Percentiles rank a stretch among this genome's conserved stretches.
Conservation (phyloP, 495 filamentous ascomycete genomes). For the Lasiosphaeriaceae sp. region DNA sequence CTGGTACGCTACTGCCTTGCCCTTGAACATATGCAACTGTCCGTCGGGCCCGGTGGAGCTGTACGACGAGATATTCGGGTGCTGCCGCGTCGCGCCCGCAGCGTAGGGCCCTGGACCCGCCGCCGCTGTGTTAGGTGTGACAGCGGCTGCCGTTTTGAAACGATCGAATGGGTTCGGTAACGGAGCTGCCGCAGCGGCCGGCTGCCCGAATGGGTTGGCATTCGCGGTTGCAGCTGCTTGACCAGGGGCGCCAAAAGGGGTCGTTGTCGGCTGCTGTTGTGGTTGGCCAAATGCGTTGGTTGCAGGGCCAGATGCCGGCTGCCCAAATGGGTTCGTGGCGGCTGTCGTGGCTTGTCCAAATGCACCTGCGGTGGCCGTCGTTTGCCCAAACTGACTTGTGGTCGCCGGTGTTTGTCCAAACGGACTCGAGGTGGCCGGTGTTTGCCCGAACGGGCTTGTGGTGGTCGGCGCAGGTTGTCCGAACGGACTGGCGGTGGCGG, state of each 20-base stretch:
- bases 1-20: constrained; percentile 36
- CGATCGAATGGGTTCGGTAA: too few relatives aligned
- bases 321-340: too few relatives aligned
- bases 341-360: too few relatives aligned
- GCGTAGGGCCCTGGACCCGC: constrained; percentile 31
- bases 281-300: constrained; percentile 7
- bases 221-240: constrained; percentile 8
- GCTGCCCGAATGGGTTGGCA: constrained; percentile 9
- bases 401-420: constrained; percentile 19
- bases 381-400: background rate
- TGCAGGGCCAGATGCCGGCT: constrained; percentile 1
- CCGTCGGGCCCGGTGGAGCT: constrained; percentile 26
- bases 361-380: too few relatives aligned
- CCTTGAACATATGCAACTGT: constrained; percentile 36
- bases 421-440: constrained; percentile 25
- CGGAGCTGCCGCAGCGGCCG: background rate
- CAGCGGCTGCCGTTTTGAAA: background rate
- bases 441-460: constrained; percentile 10
- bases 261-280: too few relatives aligned
- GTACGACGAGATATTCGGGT: constrained; percentile 39
- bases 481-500: constrained; percentile 7
- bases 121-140: background rate
- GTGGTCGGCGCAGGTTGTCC: constrained; percentile 15
- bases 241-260: background rate
- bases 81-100: constrained; percentile 38